A percentile compares a stretch with the other conserved stretches of the same genome.
Evolutionary conservation across 176 grass and related monocot species (phyloP).

Genomic region (Lolium multiflorum): DNA sequence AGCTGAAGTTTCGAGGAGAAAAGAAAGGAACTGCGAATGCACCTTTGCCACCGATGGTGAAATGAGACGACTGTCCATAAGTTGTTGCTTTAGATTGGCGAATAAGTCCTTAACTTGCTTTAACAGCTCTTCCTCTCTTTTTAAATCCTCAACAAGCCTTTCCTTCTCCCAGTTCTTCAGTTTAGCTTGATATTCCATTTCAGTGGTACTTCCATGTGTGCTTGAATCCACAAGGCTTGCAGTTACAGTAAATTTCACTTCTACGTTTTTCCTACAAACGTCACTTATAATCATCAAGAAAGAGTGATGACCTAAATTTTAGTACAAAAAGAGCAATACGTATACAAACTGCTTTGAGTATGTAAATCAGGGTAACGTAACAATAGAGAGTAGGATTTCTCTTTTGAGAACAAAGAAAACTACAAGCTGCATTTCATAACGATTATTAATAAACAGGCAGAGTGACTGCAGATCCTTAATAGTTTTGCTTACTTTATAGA

Average conservation of each 20-base stretch:
- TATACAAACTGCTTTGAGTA: slow-evolving; percentile 16
- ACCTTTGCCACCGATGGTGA: slow-evolving; percentile 52
- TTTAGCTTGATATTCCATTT: slow-evolving; percentile 77
- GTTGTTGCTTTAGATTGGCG: slow-evolving; percentile 62
- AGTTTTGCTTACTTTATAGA: neutral
- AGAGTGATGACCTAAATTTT: neutral
- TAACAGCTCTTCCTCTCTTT: slow-evolving; percentile 78
- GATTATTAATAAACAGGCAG: slow-evolving; percentile 10
- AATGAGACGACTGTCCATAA: slow-evolving; percentile 49
- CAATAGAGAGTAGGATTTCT: neutral
- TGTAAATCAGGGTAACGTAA: slow-evolving; percentile 10
- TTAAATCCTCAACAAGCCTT: slow-evolving; percentile 75
- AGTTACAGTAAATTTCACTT: slow-evolving; percentile 74
- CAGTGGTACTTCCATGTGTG: slow-evolving; percentile 51
- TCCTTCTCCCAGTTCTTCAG: slow-evolving; percentile 76
- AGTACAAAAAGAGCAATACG: slow-evolving; percentile 22
- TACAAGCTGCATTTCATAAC: slow-evolving; percentile 3
- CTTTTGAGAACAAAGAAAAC: slow-evolving; percentile 16
- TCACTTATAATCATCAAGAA: slow-evolving; percentile 16
- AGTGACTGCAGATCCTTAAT: neutral
- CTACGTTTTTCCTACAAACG: slow-evolving; percentile 59
- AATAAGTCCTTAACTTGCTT: slow-evolving; percentile 61
- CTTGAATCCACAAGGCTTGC: slow-evolving; percentile 49
- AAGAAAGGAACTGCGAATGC: neutral
- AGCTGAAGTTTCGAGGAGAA: slow-evolving; percentile 22